Percentiles rank a stretch among this genome's conserved stretches.
phyloP scores from a whole-genome alignment of 139 green algal species.

The Mesotaenium endlicherianum region DNA sequence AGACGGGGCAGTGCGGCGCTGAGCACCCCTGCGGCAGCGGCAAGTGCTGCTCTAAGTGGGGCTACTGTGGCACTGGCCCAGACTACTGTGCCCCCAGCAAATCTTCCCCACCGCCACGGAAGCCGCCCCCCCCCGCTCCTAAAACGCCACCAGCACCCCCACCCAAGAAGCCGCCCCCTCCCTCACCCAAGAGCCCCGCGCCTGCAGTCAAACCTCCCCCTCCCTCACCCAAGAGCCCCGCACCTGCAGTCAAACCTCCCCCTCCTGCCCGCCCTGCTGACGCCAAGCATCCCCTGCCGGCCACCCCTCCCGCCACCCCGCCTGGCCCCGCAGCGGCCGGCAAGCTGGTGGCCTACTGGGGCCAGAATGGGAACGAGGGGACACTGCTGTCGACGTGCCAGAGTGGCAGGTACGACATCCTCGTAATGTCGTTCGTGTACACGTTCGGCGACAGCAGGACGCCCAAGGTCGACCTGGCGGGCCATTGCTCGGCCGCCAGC shows the following conservation, averaged over 20 bases:
- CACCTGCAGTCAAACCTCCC: too few species aligned
- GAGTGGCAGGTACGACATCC: conserved; percentile 4
- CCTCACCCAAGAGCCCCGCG: not conserved
- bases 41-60: not conserved
- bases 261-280: not conserved
- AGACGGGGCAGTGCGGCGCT: too few species aligned
- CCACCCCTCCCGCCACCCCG: not conserved
- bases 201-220: not conserved
- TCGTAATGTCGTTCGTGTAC: not conserved
- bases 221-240: not conserved
- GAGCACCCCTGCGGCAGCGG: not conserved
- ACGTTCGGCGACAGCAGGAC: not conserved
- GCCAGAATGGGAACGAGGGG: not conserved
- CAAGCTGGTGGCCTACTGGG: not conserved
- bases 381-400: not conserved
- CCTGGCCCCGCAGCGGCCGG: not conserved
- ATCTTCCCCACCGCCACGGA: not conserved
- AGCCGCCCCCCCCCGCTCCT: not conserved
- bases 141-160: not conserved
- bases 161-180: not conserved
- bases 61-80: not conserved
- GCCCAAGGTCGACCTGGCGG: not conserved
- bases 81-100: not conserved
- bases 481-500: not conserved
- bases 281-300: too few species aligned